Percentiles rank a stretch among this genome's conserved stretches.
Evolutionary conservation across 2,329 filamentous ascomycete species (phyloP).

Genomic region (Monosporascus cannonballus): DNA sequence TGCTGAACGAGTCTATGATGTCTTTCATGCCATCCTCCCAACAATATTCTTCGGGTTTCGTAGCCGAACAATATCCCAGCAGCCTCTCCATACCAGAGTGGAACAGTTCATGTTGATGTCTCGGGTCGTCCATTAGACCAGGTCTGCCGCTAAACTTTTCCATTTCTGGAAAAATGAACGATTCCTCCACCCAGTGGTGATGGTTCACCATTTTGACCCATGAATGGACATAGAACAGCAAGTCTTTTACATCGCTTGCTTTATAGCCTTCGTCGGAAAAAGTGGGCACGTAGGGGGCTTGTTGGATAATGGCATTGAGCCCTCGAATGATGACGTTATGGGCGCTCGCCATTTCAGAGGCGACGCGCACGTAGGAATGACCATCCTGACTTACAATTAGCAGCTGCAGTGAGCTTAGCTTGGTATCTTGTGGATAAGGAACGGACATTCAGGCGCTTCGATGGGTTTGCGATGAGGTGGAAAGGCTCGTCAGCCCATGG

Average conservation of each 20-base stretch:
- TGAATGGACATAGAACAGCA: constrained; percentile 23
- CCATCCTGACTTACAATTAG: constrained; percentile 3
- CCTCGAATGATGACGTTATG: constrained; percentile 19
- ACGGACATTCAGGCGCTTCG: constrained; percentile 29
- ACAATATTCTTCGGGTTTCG: constrained; percentile 15
- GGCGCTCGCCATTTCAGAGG: constrained; percentile 18
- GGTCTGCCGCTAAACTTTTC: constrained; percentile 22
- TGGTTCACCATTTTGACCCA: constrained; percentile 29
- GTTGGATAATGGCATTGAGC: constrained; percentile 27
- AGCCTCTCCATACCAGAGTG: constrained; percentile 22
- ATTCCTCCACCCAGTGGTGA: constrained; percentile 29
- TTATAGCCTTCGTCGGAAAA: constrained; percentile 4
- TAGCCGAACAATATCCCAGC: constrained; percentile 18
- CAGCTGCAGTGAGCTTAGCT: not conserved
- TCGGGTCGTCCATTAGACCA: constrained; percentile 25
- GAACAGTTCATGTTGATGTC: constrained; percentile 28
- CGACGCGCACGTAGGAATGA: constrained; percentile 14
- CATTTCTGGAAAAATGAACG: constrained; percentile 27
- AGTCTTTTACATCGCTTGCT: constrained; percentile 16
- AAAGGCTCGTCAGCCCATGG: constrained; percentile 10
- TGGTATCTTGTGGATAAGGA: constrained; percentile 11
- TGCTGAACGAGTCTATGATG: constrained; percentile 17
- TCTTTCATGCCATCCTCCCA: constrained; percentile 19
- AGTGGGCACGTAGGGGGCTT: constrained; percentile 19
- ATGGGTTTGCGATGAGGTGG: constrained; percentile 14